Percentiles rank a stretch among this genome's conserved stretches.
phyloP scores from a whole-genome alignment of 2,329 filamentous ascomycete genomes.

The Talaromyces sp. region DNA sequence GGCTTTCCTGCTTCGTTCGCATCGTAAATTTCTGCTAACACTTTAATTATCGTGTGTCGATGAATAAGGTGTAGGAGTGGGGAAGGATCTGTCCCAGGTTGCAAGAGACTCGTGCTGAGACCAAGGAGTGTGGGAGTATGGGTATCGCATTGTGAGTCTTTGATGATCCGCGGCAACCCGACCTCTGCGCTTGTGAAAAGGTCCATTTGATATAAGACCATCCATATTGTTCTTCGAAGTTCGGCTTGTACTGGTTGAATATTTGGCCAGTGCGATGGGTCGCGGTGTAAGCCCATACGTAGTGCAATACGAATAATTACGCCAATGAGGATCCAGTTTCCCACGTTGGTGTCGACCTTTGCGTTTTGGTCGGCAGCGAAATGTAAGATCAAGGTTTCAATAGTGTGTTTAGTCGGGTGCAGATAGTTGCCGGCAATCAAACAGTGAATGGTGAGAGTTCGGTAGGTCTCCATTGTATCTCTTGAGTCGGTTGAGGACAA shows the following conservation, averaged over 20 bases:
- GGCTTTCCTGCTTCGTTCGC: constrained; percentile 2
- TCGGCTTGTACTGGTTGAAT: constrained; percentile 8
- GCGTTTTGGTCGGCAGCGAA: constrained; percentile 5
- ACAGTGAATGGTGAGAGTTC: constrained; percentile 8
- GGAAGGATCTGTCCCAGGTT: constrained; percentile 1
- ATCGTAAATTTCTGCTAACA: constrained; percentile 10
- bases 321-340: constrained; percentile 62
- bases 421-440: constrained; percentile 7
- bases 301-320: constrained; percentile 68
- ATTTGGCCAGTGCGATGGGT: constrained; percentile 40
- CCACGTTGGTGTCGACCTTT: constrained; percentile 2
- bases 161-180: constrained; percentile 15
- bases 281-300: constrained; percentile 72
- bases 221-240: constrained; percentile 7
- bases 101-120: neutral
- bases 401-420: constrained; percentile 3
- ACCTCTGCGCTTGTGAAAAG: constrained; percentile 15
- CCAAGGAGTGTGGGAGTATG: constrained; percentile 3
- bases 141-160: constrained; percentile 14
- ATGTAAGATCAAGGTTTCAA: constrained; percentile 7
- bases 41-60: constrained; percentile 2
- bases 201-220: constrained; percentile 15
- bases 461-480: constrained; percentile 2
- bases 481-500: neutral
- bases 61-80: constrained; percentile 10